Evolutionary conservation across 345 rosid genomes (phyloP).

Genomic region (Euphorbia tirucalli): DNA sequence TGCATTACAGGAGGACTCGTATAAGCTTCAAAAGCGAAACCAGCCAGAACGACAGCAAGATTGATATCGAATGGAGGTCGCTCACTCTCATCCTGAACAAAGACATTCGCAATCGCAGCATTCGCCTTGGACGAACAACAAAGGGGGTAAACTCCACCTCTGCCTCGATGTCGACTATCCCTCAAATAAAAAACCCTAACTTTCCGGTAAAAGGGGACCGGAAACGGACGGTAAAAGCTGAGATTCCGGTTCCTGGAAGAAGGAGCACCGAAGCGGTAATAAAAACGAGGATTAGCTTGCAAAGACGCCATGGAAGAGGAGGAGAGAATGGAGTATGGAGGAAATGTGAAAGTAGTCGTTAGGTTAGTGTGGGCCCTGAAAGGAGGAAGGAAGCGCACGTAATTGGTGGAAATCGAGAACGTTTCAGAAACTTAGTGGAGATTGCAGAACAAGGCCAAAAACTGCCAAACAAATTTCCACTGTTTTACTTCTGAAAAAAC

Average conservation of each 20-base stretch:
- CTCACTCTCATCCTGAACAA: slow-evolving; percentile 20
- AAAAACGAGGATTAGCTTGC: slow-evolving; percentile 13
- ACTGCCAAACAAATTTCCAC: too few species aligned
- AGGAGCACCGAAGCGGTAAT: slow-evolving; percentile 19
- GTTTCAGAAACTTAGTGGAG: too few species aligned
- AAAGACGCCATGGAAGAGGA: slow-evolving; percentile 38
- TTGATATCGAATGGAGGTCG: slow-evolving; percentile 81
- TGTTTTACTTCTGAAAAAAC: too few species aligned
- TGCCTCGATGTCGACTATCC: slow-evolving; percentile 11
- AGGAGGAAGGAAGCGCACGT: too few species aligned
- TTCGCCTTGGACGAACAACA: slow-evolving; percentile 36
- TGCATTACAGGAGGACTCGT: slow-evolving; percentile 60
- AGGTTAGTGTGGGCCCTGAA: too few species aligned
- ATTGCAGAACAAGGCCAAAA: too few species aligned
- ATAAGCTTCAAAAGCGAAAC: slow-evolving; percentile 93
- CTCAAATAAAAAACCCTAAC: slow-evolving; percentile 17
- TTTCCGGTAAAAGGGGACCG: slow-evolving; percentile 22
- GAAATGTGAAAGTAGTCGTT: too few species aligned
- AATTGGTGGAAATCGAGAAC: too few species aligned
- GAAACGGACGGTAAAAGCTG: slow-evolving; percentile 29
- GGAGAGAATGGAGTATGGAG: too few species aligned
- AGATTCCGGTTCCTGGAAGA: slow-evolving; percentile 12
- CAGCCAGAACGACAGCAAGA: slow-evolving; percentile 91
- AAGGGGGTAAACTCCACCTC: slow-evolving; percentile 22
- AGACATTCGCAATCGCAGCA: slow-evolving; percentile 30